phyloP scores from a whole-genome alignment of 2,329 filamentous ascomycete species.

The Colletotrichum liriopes region DNA sequence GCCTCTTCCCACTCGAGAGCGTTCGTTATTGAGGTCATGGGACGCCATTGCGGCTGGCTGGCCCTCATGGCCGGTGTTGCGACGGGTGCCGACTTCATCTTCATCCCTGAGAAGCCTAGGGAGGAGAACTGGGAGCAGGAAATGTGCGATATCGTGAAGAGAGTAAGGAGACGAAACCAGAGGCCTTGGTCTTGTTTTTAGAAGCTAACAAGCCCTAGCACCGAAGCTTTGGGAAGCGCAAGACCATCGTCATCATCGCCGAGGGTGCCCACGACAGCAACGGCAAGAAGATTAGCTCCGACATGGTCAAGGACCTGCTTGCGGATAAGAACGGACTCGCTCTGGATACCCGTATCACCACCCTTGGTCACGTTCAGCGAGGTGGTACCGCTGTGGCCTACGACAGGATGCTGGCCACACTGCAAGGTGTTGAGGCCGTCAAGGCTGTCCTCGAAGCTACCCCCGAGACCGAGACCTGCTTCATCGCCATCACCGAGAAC shows the following conservation, averaged over 20 bases:
- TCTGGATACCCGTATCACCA: slow-evolving; percentile 94
- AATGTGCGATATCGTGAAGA: slow-evolving; percentile 84
- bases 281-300: slow-evolving; percentile 86
- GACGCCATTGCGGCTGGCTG: slow-evolving; percentile 96
- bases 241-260: slow-evolving; percentile 98
- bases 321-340: slow-evolving; percentile 81
- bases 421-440: slow-evolving; percentile 95
- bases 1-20: slow-evolving; percentile 94
- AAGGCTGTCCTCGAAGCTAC: slow-evolving; percentile 91
- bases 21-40: slow-evolving; percentile 99
- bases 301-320: slow-evolving; percentile 90
- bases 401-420: slow-evolving; percentile 91
- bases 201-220: slow-evolving; percentile 69
- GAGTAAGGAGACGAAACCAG: slow-evolving; percentile 62
- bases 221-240: slow-evolving; percentile 89
- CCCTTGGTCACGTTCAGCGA: slow-evolving; percentile 96
- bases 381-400: slow-evolving; percentile 94
- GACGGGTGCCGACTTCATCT: slow-evolving; percentile 95
- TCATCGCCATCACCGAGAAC: slow-evolving; percentile 98
- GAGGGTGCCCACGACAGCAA: slow-evolving; percentile 92
- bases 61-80: slow-evolving; percentile 96
- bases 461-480: slow-evolving; percentile 90
- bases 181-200: neutral
- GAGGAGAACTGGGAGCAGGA: slow-evolving; percentile 89
- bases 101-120: slow-evolving; percentile 95